Evolutionary conservation across 495 filamentous ascomycete species (phyloP).

Genomic region (Achaetomiella virescens): DNA sequence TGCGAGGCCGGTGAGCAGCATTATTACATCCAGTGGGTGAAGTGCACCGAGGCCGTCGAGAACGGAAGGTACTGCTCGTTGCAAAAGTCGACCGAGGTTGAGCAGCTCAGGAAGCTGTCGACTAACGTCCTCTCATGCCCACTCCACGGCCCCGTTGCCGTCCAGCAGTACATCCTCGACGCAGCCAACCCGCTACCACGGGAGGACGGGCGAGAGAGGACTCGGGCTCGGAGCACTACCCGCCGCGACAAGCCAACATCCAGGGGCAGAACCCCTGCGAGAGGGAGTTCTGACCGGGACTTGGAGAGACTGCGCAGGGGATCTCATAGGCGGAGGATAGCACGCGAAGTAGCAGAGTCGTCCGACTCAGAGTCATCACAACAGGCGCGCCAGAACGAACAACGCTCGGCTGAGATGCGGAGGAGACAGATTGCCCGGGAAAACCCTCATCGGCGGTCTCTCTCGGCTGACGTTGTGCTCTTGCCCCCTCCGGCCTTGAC

Average conservation of each 20-base stretch:
- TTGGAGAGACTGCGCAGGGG: neutral
- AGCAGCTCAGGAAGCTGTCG: slow-evolving; percentile 22
- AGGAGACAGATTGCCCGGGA: neutral
- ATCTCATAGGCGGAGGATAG: neutral
- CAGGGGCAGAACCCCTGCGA: slow-evolving; percentile 2
- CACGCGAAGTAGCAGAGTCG: neutral
- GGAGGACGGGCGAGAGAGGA: neutral
- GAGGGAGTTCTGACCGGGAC: neutral
- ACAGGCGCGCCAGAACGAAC: no score
- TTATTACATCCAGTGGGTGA: slow-evolving; percentile 31
- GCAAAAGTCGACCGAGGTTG: slow-evolving; percentile 16
- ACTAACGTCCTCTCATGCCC: slow-evolving; percentile 25
- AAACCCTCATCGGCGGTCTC: slow-evolving; percentile 5
- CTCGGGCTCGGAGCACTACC: neutral
- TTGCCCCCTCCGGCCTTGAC: neutral
- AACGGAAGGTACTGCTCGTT: slow-evolving; percentile 21
- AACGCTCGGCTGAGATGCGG: neutral
- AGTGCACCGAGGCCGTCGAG: slow-evolving; percentile 24
- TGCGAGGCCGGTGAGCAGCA: slow-evolving; percentile 23
- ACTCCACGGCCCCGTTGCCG: slow-evolving; percentile 24
- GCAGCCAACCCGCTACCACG: neutral
- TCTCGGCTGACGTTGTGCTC: slow-evolving; percentile 8
- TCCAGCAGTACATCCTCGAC: slow-evolving; percentile 23
- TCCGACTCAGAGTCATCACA: slow-evolving; percentile 10
- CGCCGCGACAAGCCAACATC: neutral